Evolutionary conservation across 768 basidiomycete genomes (phyloP), one percentile per base, ranked within the genome.

Genomic region (Mycena albidolilacea): DNA sequence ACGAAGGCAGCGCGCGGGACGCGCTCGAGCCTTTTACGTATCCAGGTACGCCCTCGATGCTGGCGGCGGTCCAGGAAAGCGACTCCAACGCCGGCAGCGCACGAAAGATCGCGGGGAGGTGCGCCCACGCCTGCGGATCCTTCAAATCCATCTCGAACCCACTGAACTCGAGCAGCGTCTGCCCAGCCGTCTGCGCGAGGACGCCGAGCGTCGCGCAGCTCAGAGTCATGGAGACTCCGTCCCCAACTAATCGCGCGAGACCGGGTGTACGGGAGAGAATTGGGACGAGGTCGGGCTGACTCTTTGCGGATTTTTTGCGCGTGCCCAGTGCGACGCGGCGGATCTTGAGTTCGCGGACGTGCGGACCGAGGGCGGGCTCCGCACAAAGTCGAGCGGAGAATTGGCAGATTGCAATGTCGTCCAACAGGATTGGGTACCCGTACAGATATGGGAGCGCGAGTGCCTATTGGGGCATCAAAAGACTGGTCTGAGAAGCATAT

Each of bases 371-470:
- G 21, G 38, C 11, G 5, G 60, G 41, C 4, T 43, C 41, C 7
- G n/a, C 41, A n/a, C 39, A 43, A 17, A 61, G 60, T 7, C 41
- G n/a, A 4, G 21, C 60, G 41, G 60, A 41, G 21, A 61, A 43
- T n/a, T 23, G 21, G 30, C 30, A 4, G 30, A 30, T 30, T 30
- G 30, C 30, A 30, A 30, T 8, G 11, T 61, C 37, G 3, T 21
- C 41, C 21, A 21, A 14, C 21, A 61, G 30, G 23, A 43, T 17
- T 5, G 41, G 60, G 60, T 43, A 61, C 7, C 41, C 41, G 41
- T 61, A 61, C 5, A 61, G 60, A 23, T 61, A 61, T 14, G 60
- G 41, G 21, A 61, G 60, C 11, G 60, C 60, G 9, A 61, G 41
- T 9, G 11, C 12, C 60, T 61, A 23, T 15, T 43, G 41, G 14